Evolutionary conservation across 1,284 basidiomycete genomes (phyloP), one percentile per base, ranked within the genome.

Genomic region (Trametes pubescens): DNA sequence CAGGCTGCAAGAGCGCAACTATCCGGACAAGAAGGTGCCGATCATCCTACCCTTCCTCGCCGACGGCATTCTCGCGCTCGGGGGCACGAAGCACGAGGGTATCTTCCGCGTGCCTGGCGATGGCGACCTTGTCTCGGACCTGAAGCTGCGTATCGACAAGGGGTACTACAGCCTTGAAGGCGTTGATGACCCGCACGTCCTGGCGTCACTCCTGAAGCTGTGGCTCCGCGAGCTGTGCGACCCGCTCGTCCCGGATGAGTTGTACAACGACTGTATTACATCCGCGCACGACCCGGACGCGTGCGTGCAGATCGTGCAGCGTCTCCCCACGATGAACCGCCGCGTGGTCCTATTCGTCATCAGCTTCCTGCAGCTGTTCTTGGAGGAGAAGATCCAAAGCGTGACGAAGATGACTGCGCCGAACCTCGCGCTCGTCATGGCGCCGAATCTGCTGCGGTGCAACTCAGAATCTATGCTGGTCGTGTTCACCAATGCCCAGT

Each of bases 61-160:
- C 0, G 92, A 96, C 70, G 94, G 93, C 9, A 95, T 97, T 69
- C 85, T 98, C 29, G 92, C 93, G 2, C 82, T 96, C 4, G 94
- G 94, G 0, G 94, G 95, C 2, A 86, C 89, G 43, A 89, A 89
- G 72, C 80, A 89, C 26, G 94, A 96, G 72, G 95, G 95, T 34
- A 95, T 96, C 65, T 98, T 96, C 79, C 89, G 95, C 46, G 88
- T 96, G 2, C 91, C 95, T 8, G 95, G 95, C 0, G 95, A 97
- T 75, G 84, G 85, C 13, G 95, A 97, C 76, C 83, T 87, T 4
- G 92, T 98, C 46, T 90, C 91, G 0, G 91, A 93, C 64, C 83
- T 97, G 69, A 94, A 93, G 73, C 84, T 94, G 32, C 87, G 93
- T 57, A 95, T 97, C 67, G 94, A 97, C 75, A 86, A 90, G 67